A percentile compares a stretch with the other conserved stretches of the same genome.
Conservation (phyloP, 345 rosid species). For the Combretum micranthum region DNA sequence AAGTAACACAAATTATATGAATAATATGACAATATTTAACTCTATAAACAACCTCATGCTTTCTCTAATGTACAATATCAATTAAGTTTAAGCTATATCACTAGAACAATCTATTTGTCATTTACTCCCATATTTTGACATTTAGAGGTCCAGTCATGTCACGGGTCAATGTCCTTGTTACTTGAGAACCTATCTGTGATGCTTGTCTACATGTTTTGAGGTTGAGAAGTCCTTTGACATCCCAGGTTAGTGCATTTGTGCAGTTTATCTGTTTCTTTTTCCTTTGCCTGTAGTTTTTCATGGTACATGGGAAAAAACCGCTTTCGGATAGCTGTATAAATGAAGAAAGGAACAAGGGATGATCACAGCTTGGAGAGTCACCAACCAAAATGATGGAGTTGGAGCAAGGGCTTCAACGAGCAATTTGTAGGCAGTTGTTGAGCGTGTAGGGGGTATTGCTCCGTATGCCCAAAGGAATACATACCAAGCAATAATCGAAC, state of each 20-base stretch:
- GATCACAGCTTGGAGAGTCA: conserved; percentile 36
- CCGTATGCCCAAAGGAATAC: conserved; percentile 60
- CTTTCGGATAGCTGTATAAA: conserved; percentile 50
- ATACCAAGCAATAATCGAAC: conserved; percentile 67
- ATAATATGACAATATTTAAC: too few relatives aligned
- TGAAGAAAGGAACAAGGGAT: conserved; percentile 53
- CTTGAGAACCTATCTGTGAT: too few relatives aligned
- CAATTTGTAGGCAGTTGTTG: conserved; percentile 51
- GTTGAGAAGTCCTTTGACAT: conserved; percentile 51
- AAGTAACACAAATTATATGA: too few relatives aligned
- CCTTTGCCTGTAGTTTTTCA: conserved; percentile 70
- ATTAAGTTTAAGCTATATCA: too few relatives aligned
- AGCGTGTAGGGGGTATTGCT: conserved; percentile 27
- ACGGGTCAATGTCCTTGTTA: too few relatives aligned
- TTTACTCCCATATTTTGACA: too few relatives aligned
- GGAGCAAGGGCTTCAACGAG: conserved; percentile 78
- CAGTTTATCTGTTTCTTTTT: conserved; percentile 38
- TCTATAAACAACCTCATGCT: too few relatives aligned
- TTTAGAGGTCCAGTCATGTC: too few relatives aligned
- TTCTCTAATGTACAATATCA: too few relatives aligned
- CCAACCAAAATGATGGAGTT: conserved; percentile 63
- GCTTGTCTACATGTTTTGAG: conserved; percentile 50
- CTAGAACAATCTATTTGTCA: too few relatives aligned
- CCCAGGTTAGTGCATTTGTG: conserved; percentile 51
- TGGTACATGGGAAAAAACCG: conserved; percentile 91